Conservation (phyloP, 345 rosid species). For the Angophora floribunda region DNA sequence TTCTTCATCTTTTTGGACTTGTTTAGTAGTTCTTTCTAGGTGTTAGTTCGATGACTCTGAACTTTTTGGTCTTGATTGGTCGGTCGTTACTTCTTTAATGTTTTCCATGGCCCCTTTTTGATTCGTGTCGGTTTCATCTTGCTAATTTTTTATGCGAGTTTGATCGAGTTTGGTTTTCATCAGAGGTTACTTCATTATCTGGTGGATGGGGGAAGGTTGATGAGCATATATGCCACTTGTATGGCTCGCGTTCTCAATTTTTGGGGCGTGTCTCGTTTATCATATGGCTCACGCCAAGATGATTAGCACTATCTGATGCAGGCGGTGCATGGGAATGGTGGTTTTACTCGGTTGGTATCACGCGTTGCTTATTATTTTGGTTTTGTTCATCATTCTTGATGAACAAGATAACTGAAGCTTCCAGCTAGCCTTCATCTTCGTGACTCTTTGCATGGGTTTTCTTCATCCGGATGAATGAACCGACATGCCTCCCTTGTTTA, state of each 20-base stretch:
- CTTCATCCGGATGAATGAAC: background rate
- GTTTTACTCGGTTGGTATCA: background rate
- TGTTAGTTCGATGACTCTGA: background rate
- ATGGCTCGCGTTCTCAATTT: background rate
- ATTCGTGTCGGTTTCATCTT: background rate
- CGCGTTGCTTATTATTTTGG: background rate
- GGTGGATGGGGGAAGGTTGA: background rate
- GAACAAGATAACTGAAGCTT: background rate
- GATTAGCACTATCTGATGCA: background rate
- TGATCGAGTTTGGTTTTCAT: background rate
- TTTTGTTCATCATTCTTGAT: background rate
- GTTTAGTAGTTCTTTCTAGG: background rate
- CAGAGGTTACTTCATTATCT: background rate
- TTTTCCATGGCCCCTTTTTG: background rate
- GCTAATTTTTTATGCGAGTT: background rate
- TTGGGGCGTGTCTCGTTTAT: background rate
- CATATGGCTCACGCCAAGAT: background rate
- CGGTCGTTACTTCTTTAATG: background rate
- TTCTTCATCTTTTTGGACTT: background rate
- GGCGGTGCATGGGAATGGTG: background rate
- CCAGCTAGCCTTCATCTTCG: background rate
- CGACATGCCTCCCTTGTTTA: background rate
- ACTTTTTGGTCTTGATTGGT: background rate
- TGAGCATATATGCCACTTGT: background rate
- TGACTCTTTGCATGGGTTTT: background rate